phyloP scores from a whole-genome alignment of 2,329 filamentous ascomycete species.

The Venturia nashicola region DNA sequence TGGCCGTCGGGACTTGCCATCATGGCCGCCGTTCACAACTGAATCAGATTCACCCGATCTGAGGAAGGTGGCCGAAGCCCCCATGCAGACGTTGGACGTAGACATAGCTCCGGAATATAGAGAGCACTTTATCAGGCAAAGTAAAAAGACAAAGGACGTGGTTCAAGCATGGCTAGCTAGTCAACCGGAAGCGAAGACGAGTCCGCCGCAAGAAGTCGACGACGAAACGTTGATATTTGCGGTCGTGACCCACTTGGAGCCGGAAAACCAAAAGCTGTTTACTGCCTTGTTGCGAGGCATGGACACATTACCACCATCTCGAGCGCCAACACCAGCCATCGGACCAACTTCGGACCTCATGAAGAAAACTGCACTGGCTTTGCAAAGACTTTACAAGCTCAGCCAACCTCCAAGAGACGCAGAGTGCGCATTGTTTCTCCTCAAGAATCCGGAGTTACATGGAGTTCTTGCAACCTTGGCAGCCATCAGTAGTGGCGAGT shows the following conservation, averaged over 20 bases:
- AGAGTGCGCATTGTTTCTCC: constrained; percentile 72
- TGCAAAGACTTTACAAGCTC: constrained; percentile 78
- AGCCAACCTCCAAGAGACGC: constrained; percentile 64
- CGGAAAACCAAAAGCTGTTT: constrained; percentile 66
- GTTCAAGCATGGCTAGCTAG: constrained; percentile 83
- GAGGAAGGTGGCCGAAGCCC: constrained; percentile 36
- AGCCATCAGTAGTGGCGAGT: constrained; percentile 83
- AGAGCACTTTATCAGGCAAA: constrained; percentile 83
- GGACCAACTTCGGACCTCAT: constrained; percentile 56
- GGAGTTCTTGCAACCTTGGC: constrained; percentile 77
- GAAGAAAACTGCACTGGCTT: constrained; percentile 59
- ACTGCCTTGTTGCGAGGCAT: constrained; percentile 61
- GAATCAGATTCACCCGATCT: constrained; percentile 43
- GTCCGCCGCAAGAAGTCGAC: constrained; percentile 77
- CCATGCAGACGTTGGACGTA: constrained; percentile 73
- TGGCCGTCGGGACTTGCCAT: constrained; percentile 71
- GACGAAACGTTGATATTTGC: constrained; percentile 91
- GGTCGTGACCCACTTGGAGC: constrained; percentile 74
- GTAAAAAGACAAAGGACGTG: constrained; percentile 80
- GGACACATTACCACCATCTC: constrained; percentile 37
- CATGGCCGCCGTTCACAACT: constrained; percentile 77
- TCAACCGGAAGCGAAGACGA: constrained; percentile 61
- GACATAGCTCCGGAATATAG: constrained; percentile 90
- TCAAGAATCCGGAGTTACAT: constrained; percentile 72
- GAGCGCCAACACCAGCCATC: constrained; percentile 52